Evolutionary conservation across 2,329 filamentous ascomycete genomes (phyloP), one percentile per base, ranked within the genome.

Genomic region (Fusarium falciforme): DNA sequence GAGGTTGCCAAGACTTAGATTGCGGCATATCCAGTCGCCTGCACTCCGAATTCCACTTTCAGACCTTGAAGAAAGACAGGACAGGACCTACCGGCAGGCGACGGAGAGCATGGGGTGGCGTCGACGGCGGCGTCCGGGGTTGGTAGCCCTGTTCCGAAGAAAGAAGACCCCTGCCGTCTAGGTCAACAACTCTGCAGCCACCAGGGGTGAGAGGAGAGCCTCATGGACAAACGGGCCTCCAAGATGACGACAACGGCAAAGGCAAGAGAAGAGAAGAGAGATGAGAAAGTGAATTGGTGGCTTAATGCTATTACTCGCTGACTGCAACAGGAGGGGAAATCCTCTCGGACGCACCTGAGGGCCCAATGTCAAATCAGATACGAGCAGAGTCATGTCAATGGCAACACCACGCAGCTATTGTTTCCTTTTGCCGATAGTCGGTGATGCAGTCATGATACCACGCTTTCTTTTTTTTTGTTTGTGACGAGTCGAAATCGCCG

Each of bases 361-460:
- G 11, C 20, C 6, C 20, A 14, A 36, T 20, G 14, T 54, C 61
- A 54, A 63, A 55, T 63, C 61, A 63, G 25, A 55, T 27, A 25
- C 12, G 22, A 31, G 33, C 61, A 40, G 33, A 22, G 52, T 55
- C 61, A 63, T 63, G 11, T 55, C 61, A 63, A 63, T 63, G 29
- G 61, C 61, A 63, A 52, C 61, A 63, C 61, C 61, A 63, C 47
- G 22, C 16, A 20, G 29, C 12, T 38, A 14, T 49, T 25, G 17
- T 52, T 62, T 61, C 10, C 20, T 62, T 62, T 62, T 52, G 42
- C 42, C 25, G 35, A 55, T 63, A 55, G 61, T 63, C 44, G 44
- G n/a, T 49, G 17, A 47, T 63, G 61, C 61, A 42, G 33, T 40
- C 61, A 63, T 63, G 61, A 57, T 63, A 33, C 61, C 35, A 63